These are phyloP conservation scores for Neopestalotiopsis rosae DNA, from an alignment of 2,329 filamentous ascomycete species.

Conservation along the genomic window DNA sequence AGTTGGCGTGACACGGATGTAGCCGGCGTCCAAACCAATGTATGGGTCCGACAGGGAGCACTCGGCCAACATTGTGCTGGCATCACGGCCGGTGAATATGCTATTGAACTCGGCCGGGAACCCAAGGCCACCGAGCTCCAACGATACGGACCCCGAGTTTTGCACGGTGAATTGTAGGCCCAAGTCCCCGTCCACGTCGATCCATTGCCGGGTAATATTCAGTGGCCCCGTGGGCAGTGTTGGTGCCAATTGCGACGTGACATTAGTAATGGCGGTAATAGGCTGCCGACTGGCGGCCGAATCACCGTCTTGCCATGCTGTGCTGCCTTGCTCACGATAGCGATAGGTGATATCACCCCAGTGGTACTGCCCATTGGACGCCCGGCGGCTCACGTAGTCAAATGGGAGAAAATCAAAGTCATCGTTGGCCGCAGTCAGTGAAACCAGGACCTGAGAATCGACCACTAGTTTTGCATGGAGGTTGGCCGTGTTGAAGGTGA, in stretches of 20 bases:
- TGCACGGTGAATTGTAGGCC: conserved; percentile 56
- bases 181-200: conserved; percentile 52
- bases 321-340: conserved; percentile 48
- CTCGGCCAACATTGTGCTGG: conserved; percentile 51
- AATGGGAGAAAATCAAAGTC: conserved; percentile 61
- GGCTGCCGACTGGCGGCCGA: conserved; percentile 47
- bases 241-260: conserved; percentile 42
- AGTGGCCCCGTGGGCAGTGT: conserved; percentile 48
- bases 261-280: conserved; percentile 36
- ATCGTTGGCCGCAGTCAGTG: conserved; percentile 45
- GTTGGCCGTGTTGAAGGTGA: conserved; percentile 44
- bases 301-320: conserved; percentile 52
- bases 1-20: conserved; percentile 58
- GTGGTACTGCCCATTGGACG: conserved; percentile 60
- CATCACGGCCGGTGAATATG: conserved; percentile 59
- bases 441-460: conserved; percentile 54
- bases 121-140: conserved; percentile 63
- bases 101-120: conserved; percentile 67
- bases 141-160: conserved; percentile 43
- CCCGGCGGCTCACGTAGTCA: conserved; percentile 52
- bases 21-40: conserved; percentile 63
- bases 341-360: conserved; percentile 62
- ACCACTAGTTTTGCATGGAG: conserved; percentile 48
- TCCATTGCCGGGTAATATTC: conserved; percentile 57
- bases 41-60: conserved; percentile 65